These are phyloP conservation scores for Spergularia marina DNA, from an alignment of 148 eudicot genomes.

Conservation along the genomic window DNA sequence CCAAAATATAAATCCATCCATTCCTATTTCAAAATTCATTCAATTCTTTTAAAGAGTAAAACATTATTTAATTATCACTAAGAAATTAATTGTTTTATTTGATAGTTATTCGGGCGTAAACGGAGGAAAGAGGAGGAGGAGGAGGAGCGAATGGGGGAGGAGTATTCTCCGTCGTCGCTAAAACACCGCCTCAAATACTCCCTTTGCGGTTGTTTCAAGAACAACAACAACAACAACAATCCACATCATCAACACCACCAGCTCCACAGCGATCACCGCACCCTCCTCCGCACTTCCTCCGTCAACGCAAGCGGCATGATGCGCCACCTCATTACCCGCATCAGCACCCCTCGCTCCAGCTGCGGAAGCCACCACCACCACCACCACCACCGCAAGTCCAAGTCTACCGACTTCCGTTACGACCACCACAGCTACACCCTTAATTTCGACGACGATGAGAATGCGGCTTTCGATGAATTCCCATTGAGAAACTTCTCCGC, in stretches of 20 bases:
- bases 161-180: slow-evolving; percentile 22
- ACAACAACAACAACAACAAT: no score
- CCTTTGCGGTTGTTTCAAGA: slow-evolving; percentile 37
- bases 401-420: slow-evolving; percentile 46
- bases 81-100: no score
- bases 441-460: slow-evolving; percentile 35
- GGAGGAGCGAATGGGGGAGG: slow-evolving; percentile 9
- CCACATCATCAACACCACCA: slow-evolving; percentile 16
- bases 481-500: slow-evolving; percentile 37
- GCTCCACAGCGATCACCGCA: not conserved
- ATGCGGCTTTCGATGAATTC: slow-evolving; percentile 12
- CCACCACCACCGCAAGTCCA: slow-evolving; percentile 22
- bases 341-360: slow-evolving; percentile 27
- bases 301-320: slow-evolving; percentile 23
- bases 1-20: no score
- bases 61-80: no score
- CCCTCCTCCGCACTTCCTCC: slow-evolving; percentile 7
- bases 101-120: no score
- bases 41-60: no score
- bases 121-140: no score
- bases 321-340: slow-evolving; percentile 37
- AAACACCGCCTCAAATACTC: slow-evolving; percentile 33
- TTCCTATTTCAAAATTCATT: no score
- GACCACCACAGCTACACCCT: slow-evolving; percentile 45
- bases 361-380: not conserved